Evolutionary conservation across 768 basidiomycete species (phyloP), one percentile per base, ranked within the genome.

Genomic region (Termitomyces sp.): DNA sequence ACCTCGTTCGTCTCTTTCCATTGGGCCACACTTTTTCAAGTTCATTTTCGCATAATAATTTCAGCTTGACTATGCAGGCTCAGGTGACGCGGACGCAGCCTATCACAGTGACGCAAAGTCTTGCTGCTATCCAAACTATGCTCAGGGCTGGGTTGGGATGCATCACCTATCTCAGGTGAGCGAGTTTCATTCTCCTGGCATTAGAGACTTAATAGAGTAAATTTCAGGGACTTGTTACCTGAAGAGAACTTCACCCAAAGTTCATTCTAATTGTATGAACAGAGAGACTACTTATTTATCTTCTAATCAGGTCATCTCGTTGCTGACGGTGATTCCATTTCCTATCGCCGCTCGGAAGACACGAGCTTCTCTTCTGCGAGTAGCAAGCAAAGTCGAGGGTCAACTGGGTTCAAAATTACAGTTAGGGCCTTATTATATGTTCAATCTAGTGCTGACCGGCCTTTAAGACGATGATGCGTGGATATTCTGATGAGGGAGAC

Each of bases 401-500:
- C 81, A 24, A 88, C 84, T 60, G 82, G 84, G 5, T 85, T 90
- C 65, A 84, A 84, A 62, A 83, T 94, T 46, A 92, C 87, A 76
- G 81, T 79, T 65, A 52, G 30, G 35, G 6, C 4, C 32, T 20
- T 36, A 30, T 30, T 3, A 48, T 38, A 40, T 38, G 46, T 46
- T 54, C 8, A 6, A 13, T 58, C 18, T 44, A 48, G 14, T 45
- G 10, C 48, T 57, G 43, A 60, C 38, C 30, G 36, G 33, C 7
- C 40, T 13, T n/a, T 13, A 56, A 81, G 81, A 80, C 79, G 13
- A 82, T 95, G 64, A 83, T 82, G 30, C 79, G 88, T 30, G 91
- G 90, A 5, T 87, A 84, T 64, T 89, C 91, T 9, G 84, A 86
- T 51, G 93, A 94, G 67, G 93, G 86, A 0, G 91, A 94, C 71